phyloP scores from a whole-genome alignment of 768 basidiomycete species.

The Tylopilus balloui region DNA sequence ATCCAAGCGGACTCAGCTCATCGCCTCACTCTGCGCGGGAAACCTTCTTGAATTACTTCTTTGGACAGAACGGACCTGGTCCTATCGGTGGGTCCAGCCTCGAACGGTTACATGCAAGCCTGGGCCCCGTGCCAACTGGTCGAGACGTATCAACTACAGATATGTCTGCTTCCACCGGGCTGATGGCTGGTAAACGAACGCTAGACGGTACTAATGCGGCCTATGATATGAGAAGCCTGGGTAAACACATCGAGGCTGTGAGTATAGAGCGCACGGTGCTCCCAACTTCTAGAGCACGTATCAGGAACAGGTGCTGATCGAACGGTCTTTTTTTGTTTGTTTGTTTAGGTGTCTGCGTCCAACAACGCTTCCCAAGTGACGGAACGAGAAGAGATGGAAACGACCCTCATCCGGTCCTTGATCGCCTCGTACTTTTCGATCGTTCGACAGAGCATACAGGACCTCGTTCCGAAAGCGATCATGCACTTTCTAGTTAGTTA shows the following conservation, averaged over 20 bases:
- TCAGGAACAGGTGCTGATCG: constrained; percentile 15
- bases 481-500: constrained; percentile 98
- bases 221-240: constrained; percentile 98
- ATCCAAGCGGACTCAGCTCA: constrained; percentile 31
- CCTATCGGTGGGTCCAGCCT: constrained; percentile 56
- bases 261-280: constrained; percentile 34
- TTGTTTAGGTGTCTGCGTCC: constrained; percentile 56
- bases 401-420: constrained; percentile 86
- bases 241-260: constrained; percentile 96
- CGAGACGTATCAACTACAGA: constrained; percentile 61
- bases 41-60: constrained; percentile 96
- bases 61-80: constrained; percentile 84
- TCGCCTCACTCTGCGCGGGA: constrained; percentile 68
- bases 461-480: constrained; percentile 94
- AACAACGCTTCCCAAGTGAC: constrained; percentile 62
- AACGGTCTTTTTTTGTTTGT: background rate
- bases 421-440: constrained; percentile 96
- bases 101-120: constrained; percentile 32
- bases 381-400: constrained; percentile 93
- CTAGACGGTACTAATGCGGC: constrained; percentile 79
- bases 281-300: background rate
- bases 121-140: constrained; percentile 47
- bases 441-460: constrained; percentile 94
- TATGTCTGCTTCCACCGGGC: constrained; percentile 46
- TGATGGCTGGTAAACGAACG: constrained; percentile 62